Base-by-base conservation (phyloP, 208 protist genomes). In the Trypanosoma scelopori region DNA sequence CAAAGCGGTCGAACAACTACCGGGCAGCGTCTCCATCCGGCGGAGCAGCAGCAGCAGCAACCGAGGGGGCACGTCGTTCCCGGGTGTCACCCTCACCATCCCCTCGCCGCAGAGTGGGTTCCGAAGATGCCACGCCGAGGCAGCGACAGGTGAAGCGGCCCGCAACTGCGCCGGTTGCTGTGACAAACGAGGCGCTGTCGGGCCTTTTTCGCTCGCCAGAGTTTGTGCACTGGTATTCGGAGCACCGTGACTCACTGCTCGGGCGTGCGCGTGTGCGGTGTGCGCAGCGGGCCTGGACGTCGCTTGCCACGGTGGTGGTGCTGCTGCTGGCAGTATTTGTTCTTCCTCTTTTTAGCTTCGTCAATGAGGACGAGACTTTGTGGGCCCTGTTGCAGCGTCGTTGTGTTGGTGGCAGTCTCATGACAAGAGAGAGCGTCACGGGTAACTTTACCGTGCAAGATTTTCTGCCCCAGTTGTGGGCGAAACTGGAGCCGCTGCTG, bases 341-440 rank as follows among this genome's bases (percentile, higher is more conserved):
- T 46, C 69, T 93, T 53, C 87, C 87, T 5, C 74, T 80, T 11
- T 90, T 79, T 63, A 82, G 73, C 52, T 89, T 93, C 67, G 65
- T 57, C 52, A 81, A 75, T 55, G 69, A 76, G 32, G 76, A 32
- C 41, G 65, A 45, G 16, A 65, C 46, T 9, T 5, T 62, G 47
- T 67, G 45, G 47, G 48, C 25, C 55, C 23, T 57, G 39, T 45
- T 67, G 28, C 64, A 55, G 42, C 59, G 37, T 30, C 64, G 28
- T 46, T 62, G 11, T 39, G 42, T 32, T 35, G 37, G 41, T 13
- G 39, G 22, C n/a, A 28, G 18, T 20, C 20, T 20, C 18, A 23
- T 23, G 50, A 12, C 45, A n/a, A 13, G 3, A 13, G 32, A 37
- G 9, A 37, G 32, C 9, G 32, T 3, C 32, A 9, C 3, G 32